These are phyloP conservation scores for Catharanthus roseus DNA, from an alignment of 257 asterid species.

Conservation along the genomic window DNA sequence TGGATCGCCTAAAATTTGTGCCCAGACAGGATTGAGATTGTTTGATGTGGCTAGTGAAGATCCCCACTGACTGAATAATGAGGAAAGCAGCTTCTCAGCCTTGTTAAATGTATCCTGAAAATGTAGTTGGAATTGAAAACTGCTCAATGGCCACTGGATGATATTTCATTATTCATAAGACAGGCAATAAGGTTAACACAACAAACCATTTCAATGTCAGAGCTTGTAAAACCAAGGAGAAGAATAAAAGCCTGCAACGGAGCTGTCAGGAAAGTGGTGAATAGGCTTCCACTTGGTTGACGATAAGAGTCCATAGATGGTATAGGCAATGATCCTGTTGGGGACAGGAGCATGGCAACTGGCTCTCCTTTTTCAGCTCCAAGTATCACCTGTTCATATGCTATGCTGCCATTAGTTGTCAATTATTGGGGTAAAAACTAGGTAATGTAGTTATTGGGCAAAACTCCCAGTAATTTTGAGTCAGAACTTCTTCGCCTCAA, in stretches of 20 bases:
- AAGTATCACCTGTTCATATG: conserved; percentile 53
- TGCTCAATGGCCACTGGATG: not conserved
- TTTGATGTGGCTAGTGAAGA: conserved; percentile 50
- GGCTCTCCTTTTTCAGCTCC: conserved; percentile 95
- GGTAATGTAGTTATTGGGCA: no score
- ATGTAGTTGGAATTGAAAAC: conserved; percentile 12
- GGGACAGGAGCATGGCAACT: conserved; percentile 82
- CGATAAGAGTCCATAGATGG: conserved; percentile 56
- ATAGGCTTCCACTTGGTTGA: conserved; percentile 70
- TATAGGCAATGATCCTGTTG: conserved; percentile 57
- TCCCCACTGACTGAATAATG: conserved; percentile 66
- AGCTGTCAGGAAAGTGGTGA: conserved; percentile 82
- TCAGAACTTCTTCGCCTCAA: no score
- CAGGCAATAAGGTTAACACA: not conserved
- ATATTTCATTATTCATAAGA: not conserved
- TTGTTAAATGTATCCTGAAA: conserved; percentile 61
- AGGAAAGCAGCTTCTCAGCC: conserved; percentile 73
- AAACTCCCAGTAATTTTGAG: no score
- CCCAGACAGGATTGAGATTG: conserved; percentile 77
- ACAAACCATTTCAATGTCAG: conserved; percentile 68
- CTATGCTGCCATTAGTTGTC: conserved; percentile 1
- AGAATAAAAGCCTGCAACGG: conserved; percentile 82
- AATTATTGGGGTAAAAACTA: no score
- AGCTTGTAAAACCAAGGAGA: conserved; percentile 65
- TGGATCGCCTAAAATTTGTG: conserved; percentile 69